Percentiles rank a stretch among this genome's conserved stretches.
Conservation (phyloP, 2,329 filamentous ascomycete genomes). For the Beauveria asiatica region DNA sequence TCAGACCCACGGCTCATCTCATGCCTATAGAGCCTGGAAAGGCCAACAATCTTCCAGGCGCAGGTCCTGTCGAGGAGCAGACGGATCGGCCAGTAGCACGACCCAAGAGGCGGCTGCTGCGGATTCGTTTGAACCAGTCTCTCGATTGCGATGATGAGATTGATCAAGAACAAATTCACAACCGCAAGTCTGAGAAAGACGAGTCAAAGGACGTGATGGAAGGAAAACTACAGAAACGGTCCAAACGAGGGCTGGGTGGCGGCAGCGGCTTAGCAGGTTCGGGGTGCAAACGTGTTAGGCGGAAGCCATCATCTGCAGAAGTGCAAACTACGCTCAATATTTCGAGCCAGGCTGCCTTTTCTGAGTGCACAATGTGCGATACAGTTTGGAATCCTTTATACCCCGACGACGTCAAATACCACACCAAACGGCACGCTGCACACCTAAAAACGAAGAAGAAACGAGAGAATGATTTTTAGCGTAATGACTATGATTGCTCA, state of each 20-base stretch:
- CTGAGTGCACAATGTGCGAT: constrained; percentile 34
- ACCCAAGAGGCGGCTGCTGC: constrained; percentile 20
- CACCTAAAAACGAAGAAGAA: constrained; percentile 21
- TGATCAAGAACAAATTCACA: background rate
- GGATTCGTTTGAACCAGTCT: constrained; percentile 18
- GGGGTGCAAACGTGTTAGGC: constrained; percentile 10
- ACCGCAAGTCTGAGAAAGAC: background rate
- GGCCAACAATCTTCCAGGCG: background rate
- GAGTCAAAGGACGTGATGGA: background rate
- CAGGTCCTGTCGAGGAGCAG: background rate
- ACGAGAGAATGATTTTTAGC: constrained; percentile 7
- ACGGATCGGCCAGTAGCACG: background rate
- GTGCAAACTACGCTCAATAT: constrained; percentile 38
- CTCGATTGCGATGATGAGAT: constrained; percentile 6
- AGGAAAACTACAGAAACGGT: background rate
- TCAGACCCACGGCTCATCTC: constrained; percentile 21
- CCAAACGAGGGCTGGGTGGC: background rate
- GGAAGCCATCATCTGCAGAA: constrained; percentile 12
- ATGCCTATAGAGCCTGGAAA: background rate
- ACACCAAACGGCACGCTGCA: constrained; percentile 30
- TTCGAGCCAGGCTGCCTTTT: constrained; percentile 32
- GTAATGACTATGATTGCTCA: background rate
- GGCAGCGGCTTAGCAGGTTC: background rate
- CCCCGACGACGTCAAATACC: constrained; percentile 35
- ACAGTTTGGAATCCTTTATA: constrained; percentile 36